These are phyloP conservation scores for Sindora glabra DNA, from an alignment of 306 rosid genomes.

Conservation along the genomic window DNA sequence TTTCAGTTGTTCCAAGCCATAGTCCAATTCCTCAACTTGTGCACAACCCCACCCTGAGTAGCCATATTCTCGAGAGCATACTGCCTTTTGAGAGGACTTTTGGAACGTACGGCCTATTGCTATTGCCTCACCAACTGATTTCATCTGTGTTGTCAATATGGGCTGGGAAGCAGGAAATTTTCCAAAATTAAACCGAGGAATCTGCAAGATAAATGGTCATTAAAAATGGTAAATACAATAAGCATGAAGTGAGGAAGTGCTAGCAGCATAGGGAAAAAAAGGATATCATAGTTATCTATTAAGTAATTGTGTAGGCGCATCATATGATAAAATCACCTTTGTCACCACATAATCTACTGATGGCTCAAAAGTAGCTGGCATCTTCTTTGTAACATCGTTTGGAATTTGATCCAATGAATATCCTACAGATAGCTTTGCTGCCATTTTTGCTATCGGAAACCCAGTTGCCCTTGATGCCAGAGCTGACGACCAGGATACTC, in stretches of 20 bases:
- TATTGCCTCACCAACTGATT: conserved; percentile 96
- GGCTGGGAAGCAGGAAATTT: conserved; percentile 99
- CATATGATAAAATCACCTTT: conserved; percentile 32
- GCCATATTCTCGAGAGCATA: conserved; percentile 83
- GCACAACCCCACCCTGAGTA: conserved; percentile 89
- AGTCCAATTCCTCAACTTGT: conserved; percentile 64
- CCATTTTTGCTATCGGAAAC: conserved; percentile 95
- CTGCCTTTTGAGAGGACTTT: conserved; percentile 93
- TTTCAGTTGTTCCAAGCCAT: conserved; percentile 85
- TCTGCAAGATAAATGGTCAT: conserved; percentile 44
- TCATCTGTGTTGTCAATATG: conserved; percentile 89
- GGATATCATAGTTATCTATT: neutral
- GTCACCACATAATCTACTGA: conserved; percentile 98
- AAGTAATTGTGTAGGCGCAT: no score
- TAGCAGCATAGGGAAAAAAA: neutral
- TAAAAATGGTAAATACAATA: neutral
- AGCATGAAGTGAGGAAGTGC: no score
- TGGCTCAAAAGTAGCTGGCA: conserved; percentile 97
- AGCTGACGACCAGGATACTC: conserved; percentile 95
- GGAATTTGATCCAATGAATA: conserved; percentile 90
- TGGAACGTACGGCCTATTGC: conserved; percentile 93
- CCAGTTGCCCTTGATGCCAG: conserved; percentile 93
- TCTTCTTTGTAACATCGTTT: conserved; percentile 86
- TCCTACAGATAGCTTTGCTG: conserved; percentile 84
- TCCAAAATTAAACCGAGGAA: conserved; percentile 94